Conservation (phyloP, 306 rosid genomes). For the Cicer judaicum region DNA sequence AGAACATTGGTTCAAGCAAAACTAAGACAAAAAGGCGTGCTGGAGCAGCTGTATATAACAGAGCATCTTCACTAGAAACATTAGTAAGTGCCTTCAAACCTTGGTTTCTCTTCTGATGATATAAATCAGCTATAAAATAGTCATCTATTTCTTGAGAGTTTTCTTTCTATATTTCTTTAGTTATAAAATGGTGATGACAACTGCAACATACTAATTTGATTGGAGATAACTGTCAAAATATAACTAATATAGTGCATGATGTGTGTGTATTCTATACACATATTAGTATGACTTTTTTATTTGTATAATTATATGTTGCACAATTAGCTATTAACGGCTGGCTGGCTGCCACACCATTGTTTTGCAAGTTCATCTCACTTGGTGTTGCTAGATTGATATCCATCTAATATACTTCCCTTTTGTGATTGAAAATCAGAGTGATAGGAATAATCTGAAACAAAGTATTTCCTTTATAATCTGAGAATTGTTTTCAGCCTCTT, state of each 20-base stretch:
- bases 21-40: slow-evolving; percentile 88
- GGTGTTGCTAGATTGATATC: slow-evolving; percentile 31
- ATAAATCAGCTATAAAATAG: slow-evolving; percentile 14
- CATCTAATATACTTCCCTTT: slow-evolving; percentile 21
- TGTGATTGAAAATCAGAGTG: slow-evolving; percentile 20
- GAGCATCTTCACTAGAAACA: slow-evolving; percentile 96
- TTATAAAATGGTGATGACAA: slow-evolving; percentile 22
- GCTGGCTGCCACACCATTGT: slow-evolving; percentile 22
- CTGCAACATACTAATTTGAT: background rate
- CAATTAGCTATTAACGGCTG: slow-evolving; percentile 13
- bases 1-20: slow-evolving; percentile 75
- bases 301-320: background rate
- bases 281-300: background rate
- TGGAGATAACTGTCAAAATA: slow-evolving; percentile 9
- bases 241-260: slow-evolving; percentile 6
- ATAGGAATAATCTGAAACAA: slow-evolving; percentile 37
- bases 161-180: slow-evolving; percentile 37
- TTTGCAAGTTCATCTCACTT: slow-evolving; percentile 26
- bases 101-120: slow-evolving; percentile 27
- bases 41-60: slow-evolving; percentile 80
- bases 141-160: slow-evolving; percentile 27
- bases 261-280: background rate
- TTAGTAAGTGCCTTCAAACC: slow-evolving; percentile 62
- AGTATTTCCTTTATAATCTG: slow-evolving; percentile 12
- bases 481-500: slow-evolving; percentile 36